Percentiles rank a stretch among this genome's conserved stretches.
Conservation (phyloP, 1,139 yeast genomes). For the Nakaseomyces delphensis region DNA sequence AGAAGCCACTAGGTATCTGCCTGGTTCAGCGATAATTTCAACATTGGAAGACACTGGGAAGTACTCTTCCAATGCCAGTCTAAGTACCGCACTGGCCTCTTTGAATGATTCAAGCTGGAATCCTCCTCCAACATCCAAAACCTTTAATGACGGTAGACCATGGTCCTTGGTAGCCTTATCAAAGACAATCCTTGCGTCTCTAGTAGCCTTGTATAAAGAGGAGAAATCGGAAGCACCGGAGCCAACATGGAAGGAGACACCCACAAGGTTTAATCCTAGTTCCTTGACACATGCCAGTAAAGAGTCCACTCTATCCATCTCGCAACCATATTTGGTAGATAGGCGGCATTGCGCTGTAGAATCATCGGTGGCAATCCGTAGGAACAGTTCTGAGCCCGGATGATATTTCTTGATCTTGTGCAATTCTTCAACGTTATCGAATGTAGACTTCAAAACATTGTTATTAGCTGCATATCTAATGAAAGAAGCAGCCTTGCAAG, state of each 20-base stretch:
- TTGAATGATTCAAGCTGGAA: slow-evolving; percentile 63
- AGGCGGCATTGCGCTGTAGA: slow-evolving; percentile 79
- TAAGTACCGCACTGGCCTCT: slow-evolving; percentile 52
- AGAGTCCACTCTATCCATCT: slow-evolving; percentile 43
- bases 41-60: slow-evolving; percentile 47
- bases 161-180: slow-evolving; percentile 39
- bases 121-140: slow-evolving; percentile 92
- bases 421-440: slow-evolving; percentile 82
- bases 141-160: slow-evolving; percentile 24
- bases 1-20: slow-evolving; percentile 77
- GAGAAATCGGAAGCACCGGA: slow-evolving; percentile 79
- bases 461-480: slow-evolving; percentile 56
- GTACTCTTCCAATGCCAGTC: slow-evolving; percentile 44
- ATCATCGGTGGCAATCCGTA: slow-evolving; percentile 87
- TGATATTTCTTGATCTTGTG: slow-evolving; percentile 59
- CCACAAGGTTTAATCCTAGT: slow-evolving; percentile 56
- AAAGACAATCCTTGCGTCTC: slow-evolving; percentile 65
- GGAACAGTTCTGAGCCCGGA: slow-evolving; percentile 60
- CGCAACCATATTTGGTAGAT: slow-evolving; percentile 85
- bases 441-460: slow-evolving; percentile 67
- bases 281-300: slow-evolving; percentile 57
- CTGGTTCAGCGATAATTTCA: slow-evolving; percentile 83
- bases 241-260: slow-evolving; percentile 94
- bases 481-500: slow-evolving; percentile 80
- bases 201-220: slow-evolving; percentile 61